Percentiles rank a stretch among this genome's conserved stretches.
These are phyloP conservation scores for Stephania japonica DNA, from an alignment of 164 flowering plant genomes.

Conservation along the genomic window DNA sequence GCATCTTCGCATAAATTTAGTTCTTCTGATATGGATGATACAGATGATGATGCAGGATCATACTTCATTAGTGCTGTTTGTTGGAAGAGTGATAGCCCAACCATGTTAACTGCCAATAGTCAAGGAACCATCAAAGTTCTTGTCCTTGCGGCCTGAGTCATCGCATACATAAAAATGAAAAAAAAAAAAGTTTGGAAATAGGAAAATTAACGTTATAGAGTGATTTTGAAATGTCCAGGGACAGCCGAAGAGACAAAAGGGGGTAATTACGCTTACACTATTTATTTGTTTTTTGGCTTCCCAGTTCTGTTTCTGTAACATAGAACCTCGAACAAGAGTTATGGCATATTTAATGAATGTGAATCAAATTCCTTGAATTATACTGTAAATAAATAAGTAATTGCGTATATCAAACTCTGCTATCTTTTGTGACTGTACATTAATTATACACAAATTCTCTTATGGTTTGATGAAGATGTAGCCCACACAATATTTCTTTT, in stretches of 20 bases:
- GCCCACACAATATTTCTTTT: neutral
- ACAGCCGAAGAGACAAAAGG: neutral
- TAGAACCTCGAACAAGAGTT: neutral
- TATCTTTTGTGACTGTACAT: neutral
- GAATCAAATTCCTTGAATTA: slow-evolving; percentile 2
- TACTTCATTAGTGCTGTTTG: slow-evolving; percentile 94
- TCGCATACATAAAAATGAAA: neutral
- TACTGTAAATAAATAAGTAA: neutral
- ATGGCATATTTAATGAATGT: neutral
- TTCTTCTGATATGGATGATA: slow-evolving; percentile 61
- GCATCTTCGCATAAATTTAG: slow-evolving; percentile 81
- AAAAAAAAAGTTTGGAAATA: neutral
- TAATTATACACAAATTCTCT: neutral
- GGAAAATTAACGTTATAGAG: neutral
- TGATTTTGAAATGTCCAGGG: neutral
- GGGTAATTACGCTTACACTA: neutral
- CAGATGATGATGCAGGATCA: slow-evolving; percentile 67
- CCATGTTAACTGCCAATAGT: slow-evolving; percentile 87
- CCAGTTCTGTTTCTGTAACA: neutral
- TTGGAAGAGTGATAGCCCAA: slow-evolving; percentile 95
- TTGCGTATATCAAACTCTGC: neutral
- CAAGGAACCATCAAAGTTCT: slow-evolving; percentile 95
- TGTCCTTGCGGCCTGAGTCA: slow-evolving; percentile 63
- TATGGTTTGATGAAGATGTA: neutral
- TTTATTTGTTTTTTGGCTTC: neutral